Evolutionary conservation across 352 stramenopile species (phyloP), one percentile per base, ranked within the genome.

Genomic region (Phytopythium montanum): DNA sequence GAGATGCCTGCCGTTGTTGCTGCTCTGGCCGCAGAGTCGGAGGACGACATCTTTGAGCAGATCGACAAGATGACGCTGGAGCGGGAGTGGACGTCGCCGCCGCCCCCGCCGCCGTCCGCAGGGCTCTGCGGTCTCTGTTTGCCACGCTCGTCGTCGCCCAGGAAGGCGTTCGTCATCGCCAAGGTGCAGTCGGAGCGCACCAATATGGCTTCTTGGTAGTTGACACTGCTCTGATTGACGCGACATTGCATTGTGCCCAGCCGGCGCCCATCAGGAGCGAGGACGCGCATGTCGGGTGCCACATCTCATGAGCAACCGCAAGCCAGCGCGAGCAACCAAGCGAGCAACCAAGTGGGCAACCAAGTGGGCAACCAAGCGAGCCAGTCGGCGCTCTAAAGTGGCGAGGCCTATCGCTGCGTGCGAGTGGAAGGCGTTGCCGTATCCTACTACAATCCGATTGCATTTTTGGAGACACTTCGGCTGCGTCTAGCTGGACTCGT

Each of bases 31-130:
- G 26, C 54, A 91, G 81, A 92, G 62, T 82, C 78, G 10, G 77
- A 92, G 61, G 81, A 92, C 12, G 78, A 88, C 25, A 84, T 92
- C 14, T 92, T 90, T 29, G 64, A 70, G 23, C 77, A 90, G 59
- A 92, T 92, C 23, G 81, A 92, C 59, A 72, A 83, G 26, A 60
- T 92, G 23, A 65, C 79, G 33, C 68, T 69, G 21, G 25, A 78
- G 41, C 78, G 81, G n/a, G 76, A 90, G 44, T 87, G 72, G 73
- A 50, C 60, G 3, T 51, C 62, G 8, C 60, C 60, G 10, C 66
- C 72, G 28, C 72, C 69, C 0, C 68, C 72, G 23, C 72, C 78
- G 45, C 60, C 74, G 18, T 57, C 62, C 18, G 56, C 66, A 1
- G 46, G 61, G 21, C 61, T 84, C 19, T 88, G 77, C 41, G 72